These are phyloP conservation scores for Myriosclerotinia scirpicola DNA, from an alignment of 2,329 filamentous ascomycete genomes.

Conservation along the genomic window DNA sequence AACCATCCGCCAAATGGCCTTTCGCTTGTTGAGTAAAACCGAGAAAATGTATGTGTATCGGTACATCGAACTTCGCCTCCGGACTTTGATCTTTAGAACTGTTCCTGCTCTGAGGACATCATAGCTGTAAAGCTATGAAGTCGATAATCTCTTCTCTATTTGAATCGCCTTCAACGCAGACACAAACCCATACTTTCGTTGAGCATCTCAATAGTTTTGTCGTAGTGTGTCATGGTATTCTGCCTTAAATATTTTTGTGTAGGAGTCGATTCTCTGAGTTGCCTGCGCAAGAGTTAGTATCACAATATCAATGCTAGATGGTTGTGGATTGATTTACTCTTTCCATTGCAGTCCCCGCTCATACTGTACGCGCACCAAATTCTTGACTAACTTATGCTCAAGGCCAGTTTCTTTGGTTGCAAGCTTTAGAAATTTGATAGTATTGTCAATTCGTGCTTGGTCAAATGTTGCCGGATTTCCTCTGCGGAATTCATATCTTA, in stretches of 20 bases:
- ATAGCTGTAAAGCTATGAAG: background rate
- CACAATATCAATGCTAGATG: background rate
- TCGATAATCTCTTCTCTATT: background rate
- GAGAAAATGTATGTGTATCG: background rate
- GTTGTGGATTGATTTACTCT: conserved; percentile 6
- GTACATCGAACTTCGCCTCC: background rate
- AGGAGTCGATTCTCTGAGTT: conserved; percentile 9
- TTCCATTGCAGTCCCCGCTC: conserved; percentile 26
- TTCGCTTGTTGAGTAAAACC: background rate
- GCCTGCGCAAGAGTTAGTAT: background rate
- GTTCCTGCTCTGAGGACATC: background rate
- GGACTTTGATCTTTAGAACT: background rate
- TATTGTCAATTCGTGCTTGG: conserved; percentile 57
- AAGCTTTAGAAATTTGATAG: conserved; percentile 67
- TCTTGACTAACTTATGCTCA: conserved; percentile 72
- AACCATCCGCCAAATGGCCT: background rate
- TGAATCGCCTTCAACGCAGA: conserved; percentile 47
- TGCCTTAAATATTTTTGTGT: conserved; percentile 29
- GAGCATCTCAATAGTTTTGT: conserved; percentile 69
- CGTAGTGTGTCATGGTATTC: conserved; percentile 55
- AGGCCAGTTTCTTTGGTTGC: conserved; percentile 63
- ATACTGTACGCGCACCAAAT: conserved; percentile 54
- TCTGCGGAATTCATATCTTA: conserved; percentile 59
- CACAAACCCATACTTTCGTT: conserved; percentile 72
- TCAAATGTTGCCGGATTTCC: conserved; percentile 50